phyloP scores from a whole-genome alignment of 257 asterid species.

The Nemophila menziesii region DNA sequence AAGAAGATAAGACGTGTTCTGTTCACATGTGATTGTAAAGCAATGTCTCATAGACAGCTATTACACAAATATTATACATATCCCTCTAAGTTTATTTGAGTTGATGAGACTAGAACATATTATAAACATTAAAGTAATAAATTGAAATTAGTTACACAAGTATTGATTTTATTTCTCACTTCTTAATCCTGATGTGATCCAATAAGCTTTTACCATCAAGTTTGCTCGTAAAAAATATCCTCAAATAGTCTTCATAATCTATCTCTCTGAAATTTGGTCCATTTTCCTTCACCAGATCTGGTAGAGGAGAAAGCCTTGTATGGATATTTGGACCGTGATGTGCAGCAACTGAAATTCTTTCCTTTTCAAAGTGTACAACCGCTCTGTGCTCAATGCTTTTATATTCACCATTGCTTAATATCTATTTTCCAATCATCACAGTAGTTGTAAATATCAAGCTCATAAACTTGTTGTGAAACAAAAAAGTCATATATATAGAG shows the following conservation, averaged over 20 bases:
- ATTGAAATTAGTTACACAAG: background rate
- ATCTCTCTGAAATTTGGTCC: conserved; percentile 18
- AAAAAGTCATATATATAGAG: background rate
- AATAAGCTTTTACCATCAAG: conserved; percentile 28
- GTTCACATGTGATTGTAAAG: too few species aligned
- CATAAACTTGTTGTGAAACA: too few species aligned
- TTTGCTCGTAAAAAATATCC: conserved; percentile 14
- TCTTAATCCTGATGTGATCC: conserved; percentile 10
- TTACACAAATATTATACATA: too few species aligned
- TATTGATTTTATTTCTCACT: background rate
- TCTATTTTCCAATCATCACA: conserved; percentile 9
- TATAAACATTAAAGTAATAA: too few species aligned
- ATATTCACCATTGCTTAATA: conserved; percentile 26
- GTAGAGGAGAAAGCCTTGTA: conserved; percentile 13
- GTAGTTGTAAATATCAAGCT: background rate
- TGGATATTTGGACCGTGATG: conserved; percentile 18
- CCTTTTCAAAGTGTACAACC: conserved; percentile 15
- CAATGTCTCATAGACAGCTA: too few species aligned
- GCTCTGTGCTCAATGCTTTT: conserved; percentile 27
- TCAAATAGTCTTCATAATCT: conserved; percentile 12
- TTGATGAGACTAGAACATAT: too few species aligned
- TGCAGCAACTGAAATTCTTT: conserved; percentile 24
- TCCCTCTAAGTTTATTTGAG: too few species aligned
- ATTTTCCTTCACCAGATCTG: conserved; percentile 5
- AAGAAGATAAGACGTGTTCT: too few species aligned